Evolutionary conservation across 805 yeast genomes (phyloP).

Genomic region (Ogataea pignaliae): DNA sequence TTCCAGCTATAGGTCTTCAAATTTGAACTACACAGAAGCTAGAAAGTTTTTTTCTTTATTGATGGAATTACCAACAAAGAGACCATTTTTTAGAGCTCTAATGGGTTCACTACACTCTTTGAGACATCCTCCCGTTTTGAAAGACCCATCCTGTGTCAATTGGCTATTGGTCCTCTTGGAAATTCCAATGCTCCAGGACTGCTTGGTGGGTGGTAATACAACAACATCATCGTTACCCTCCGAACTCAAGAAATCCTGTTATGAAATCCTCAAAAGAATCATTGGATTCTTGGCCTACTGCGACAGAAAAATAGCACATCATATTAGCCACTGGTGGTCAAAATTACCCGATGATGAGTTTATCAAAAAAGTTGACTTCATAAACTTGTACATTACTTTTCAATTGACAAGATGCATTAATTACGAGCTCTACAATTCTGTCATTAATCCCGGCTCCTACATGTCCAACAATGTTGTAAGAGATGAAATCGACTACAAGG

Average conservation of each 20-base stretch:
- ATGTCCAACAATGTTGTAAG: conserved; percentile 10
- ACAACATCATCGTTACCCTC: conserved; percentile 28
- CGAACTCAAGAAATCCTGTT: conserved; percentile 53
- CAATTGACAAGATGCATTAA: conserved; percentile 55
- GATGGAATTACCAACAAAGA: conserved; percentile 49
- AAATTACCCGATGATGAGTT: conserved; percentile 41
- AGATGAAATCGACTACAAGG: conserved; percentile 31
- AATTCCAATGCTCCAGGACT: conserved; percentile 55
- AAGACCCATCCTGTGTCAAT: conserved; percentile 39
- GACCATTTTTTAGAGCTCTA: conserved; percentile 56
- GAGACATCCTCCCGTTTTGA: conserved; percentile 41
- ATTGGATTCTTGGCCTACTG: conserved; percentile 63
- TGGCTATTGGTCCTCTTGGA: conserved; percentile 68
- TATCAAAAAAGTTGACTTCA: conserved; percentile 51
- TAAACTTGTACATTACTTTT: conserved; percentile 76
- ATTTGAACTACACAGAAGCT: conserved; percentile 47
- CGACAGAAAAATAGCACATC: conserved; percentile 35
- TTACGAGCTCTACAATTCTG: conserved; percentile 23
- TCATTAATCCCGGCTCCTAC: conserved; percentile 17
- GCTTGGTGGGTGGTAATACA: conserved; percentile 33
- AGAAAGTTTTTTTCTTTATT: conserved; percentile 42
- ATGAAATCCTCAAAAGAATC: conserved; percentile 63
- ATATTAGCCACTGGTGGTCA: conserved; percentile 52
- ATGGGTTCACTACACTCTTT: conserved; percentile 47
- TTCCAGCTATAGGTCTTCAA: conserved; percentile 37